Base-by-base conservation (phyloP, 2,329 filamentous ascomycete species). In the Neocatenulostroma microsporum region DNA sequence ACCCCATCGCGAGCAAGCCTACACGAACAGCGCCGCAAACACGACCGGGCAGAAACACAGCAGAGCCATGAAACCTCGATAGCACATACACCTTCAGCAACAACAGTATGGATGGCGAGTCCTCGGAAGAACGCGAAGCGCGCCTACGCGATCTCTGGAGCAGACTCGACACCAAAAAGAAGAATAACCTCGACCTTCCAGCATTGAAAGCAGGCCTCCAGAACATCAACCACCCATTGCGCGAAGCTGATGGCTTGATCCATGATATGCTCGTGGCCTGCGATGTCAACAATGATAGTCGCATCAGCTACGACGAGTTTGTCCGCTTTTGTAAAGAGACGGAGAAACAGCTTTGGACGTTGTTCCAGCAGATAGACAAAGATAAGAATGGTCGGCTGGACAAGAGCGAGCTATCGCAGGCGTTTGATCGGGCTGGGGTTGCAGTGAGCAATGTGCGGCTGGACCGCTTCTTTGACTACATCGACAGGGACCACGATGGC, bases 221-320 rank as follows among this genome's bases (percentile, higher is more conserved):
- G 60, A 84, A 80, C 62, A 86, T 96, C 55, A 88, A 96, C 61
- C 91, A 98, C 61, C 91, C 81, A 46, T 65, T 98, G 56, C 94
- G 95, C 69, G 91, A 95, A 71, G 91, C 91, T 57, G 84, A 94
- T 61, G 70, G 76, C 24, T 78, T 96, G 69, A 73, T 98, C 45
- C 74, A 77, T 56, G 80, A 83, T 55, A 83, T 96, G 40, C 74
- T 95, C 58, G 72, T 74, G 47, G 75, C 81, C 44, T 87, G 95
- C 45, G 91, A 98, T 58, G 82, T 79, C 40, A 87, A 88, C 57
- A 77, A 79, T 17, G 87, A 96, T 61, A 86, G 89, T 46, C 81
- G 79, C 55, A 96, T 98, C 51, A 82, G 93, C 62, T 95, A 85
- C 60, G 76, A 87, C 65, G 91, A 98, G 67, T 98, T 98, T 57